Evolutionary conservation across 768 basidiomycete species (phyloP), one percentile per base, ranked within the genome.

Genomic region (Rhodosporidiobolus odoratus): DNA sequence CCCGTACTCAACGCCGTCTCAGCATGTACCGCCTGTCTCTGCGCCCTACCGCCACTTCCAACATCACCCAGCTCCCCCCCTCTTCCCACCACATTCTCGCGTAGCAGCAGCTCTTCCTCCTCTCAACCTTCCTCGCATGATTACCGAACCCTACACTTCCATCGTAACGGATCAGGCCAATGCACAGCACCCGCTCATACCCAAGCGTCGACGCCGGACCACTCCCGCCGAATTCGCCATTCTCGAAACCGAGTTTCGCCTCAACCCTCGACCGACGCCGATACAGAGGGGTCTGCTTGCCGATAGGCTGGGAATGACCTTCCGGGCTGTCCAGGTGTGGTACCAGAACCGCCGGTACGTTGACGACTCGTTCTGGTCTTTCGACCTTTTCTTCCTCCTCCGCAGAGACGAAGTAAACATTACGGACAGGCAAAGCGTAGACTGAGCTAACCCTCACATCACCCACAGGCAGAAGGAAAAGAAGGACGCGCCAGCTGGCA

Each of bases 241-340:
- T 12, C 77, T 82, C 50, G 81, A 82, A 63, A 66, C 77, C 32
- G 77, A 77, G 68, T 82, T 80, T 48, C 68, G 72, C 5, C 58
- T 68, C 53, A 81, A 79, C 61, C 73, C 76, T 16, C 80, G 80
- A 59, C 81, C 81, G 13, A 78, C 78, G 27, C 79, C 77, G 62
- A 61, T 64, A 25, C 68, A 79, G 43, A 75, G 81, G 43, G 78
- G 79, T 41, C 69, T 68, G 58, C 67, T 82, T 35, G 80, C 80
- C 5, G 73, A 74, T 17, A 69, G 78, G 62, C 75, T 81, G 16
- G 80, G 80, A 4, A 82, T 82, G 81, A 80, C 80, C 0, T 78
- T 78, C 25, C 69, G 81, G 30, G 80, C 80, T 25, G 77, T 81
- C 2, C 81, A 81, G 60, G 81, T 81, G 8, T 82, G 81, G 81